These are phyloP conservation scores for Ottelia alismoides DNA, from an alignment of 106 monocot species.

Conservation along the genomic window DNA sequence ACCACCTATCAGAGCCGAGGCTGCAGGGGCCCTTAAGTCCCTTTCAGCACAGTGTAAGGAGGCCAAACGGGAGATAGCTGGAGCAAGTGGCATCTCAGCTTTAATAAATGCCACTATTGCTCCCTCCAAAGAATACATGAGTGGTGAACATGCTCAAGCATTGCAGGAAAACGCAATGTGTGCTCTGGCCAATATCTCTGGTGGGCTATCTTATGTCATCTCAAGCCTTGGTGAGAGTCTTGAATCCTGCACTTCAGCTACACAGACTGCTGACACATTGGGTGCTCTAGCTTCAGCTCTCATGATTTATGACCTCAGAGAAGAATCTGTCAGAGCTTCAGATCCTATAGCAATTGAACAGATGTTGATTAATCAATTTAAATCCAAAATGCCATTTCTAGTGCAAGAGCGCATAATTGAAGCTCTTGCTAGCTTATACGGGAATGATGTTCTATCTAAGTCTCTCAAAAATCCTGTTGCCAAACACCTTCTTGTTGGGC, in stretches of 20 bases:
- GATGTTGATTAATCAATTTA: constrained; percentile 78
- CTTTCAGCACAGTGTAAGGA: constrained; percentile 95
- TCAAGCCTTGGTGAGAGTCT: constrained; percentile 96
- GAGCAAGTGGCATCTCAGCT: constrained; percentile 84
- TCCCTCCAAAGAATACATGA: constrained; percentile 99
- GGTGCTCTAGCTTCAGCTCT: constrained; percentile 95
- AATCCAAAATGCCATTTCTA: constrained; percentile 52
- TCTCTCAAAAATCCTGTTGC: constrained; percentile 61
- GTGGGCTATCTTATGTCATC: constrained; percentile 88
- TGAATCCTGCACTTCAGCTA: constrained; percentile 65
- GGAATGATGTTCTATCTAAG: constrained; percentile 64
- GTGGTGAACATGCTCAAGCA: constrained; percentile 91
- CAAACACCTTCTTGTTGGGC: constrained; percentile 82
- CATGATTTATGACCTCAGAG: constrained; percentile 93
- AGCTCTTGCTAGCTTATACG: constrained; percentile 96
- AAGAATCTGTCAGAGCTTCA: constrained; percentile 72
- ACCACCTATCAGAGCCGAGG: constrained; percentile 78
- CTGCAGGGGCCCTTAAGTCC: constrained; percentile 87
- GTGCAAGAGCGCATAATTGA: constrained; percentile 89
- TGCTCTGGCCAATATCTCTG: constrained; percentile 97
- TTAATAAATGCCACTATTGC: constrained; percentile 98
- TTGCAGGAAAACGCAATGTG: constrained; percentile 98
- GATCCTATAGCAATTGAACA: constrained; percentile 67
- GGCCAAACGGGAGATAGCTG: constrained; percentile 85
- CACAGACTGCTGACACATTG: constrained; percentile 84